Evolutionary conservation across 2,329 filamentous ascomycete genomes (phyloP).

Genomic region (Diplodia scrobiculata): DNA sequence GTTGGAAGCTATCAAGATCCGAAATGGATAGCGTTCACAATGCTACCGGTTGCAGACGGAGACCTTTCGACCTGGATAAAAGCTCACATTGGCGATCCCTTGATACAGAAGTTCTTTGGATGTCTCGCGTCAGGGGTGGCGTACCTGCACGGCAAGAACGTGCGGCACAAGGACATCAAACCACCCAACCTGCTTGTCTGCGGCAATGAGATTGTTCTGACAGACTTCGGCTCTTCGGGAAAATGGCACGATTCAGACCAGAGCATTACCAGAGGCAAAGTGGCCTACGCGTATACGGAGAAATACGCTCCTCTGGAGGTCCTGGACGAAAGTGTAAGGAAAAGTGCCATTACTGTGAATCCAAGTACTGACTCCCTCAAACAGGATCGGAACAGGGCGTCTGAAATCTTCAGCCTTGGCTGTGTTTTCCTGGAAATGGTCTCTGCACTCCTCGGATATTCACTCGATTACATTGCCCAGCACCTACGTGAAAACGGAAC

Average conservation of each 20-base stretch:
- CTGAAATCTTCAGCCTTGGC: slow-evolving; percentile 3
- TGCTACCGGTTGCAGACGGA: slow-evolving; percentile 28
- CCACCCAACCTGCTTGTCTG: slow-evolving; percentile 39
- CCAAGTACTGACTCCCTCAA: background rate
- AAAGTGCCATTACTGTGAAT: no score
- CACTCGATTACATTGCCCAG: background rate
- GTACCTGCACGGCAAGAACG: slow-evolving; percentile 36
- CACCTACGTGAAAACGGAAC: background rate
- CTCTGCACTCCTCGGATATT: background rate
- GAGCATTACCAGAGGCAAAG: slow-evolving; percentile 29
- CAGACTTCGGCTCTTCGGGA: slow-evolving; percentile 38
- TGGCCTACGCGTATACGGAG: background rate
- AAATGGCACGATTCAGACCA: slow-evolving; percentile 30
- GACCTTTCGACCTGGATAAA: slow-evolving; percentile 22
- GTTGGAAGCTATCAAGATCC: slow-evolving; percentile 31
- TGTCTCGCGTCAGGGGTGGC: slow-evolving; percentile 36
- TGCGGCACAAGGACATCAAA: slow-evolving; percentile 42
- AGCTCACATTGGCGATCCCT: slow-evolving; percentile 1
- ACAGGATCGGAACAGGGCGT: background rate
- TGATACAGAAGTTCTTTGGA: slow-evolving; percentile 36
- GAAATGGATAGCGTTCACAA: slow-evolving; percentile 18
- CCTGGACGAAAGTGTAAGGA: background rate
- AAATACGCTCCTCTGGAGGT: background rate
- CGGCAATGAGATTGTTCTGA: slow-evolving; percentile 33
- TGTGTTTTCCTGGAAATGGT: slow-evolving; percentile 3